Evolutionary conservation across 2,329 filamentous ascomycete genomes (phyloP), one percentile per base, ranked within the genome.

Genomic region (Penicillium sp.): DNA sequence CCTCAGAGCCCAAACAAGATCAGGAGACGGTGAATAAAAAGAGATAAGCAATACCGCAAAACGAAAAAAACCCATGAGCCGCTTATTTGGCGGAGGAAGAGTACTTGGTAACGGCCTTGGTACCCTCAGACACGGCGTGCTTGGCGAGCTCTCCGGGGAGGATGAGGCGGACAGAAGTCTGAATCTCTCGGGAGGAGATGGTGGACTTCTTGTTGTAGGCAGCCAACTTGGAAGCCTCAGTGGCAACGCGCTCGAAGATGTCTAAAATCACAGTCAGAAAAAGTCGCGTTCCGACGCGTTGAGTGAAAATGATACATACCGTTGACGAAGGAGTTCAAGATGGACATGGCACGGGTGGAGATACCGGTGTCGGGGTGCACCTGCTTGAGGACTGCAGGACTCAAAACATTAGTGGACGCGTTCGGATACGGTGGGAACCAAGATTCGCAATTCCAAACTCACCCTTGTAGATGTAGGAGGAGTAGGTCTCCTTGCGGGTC

Each of bases 191-290:
- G 65, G 94, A 97, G 49, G 93, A 97, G 80, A 99, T 99, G 75
- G 94, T 99, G 47, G 93, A 97, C 85, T 99, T 99, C 89, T 97
- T 99, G 88, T 99, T 99, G 85, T 99, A 99, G 61, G 94, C 94
- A 67, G 94, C 94, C 58, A 99, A 88, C 88, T 99, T 99, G 75
- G 90, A 96, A 47, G 94, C 94, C 81, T 99, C 94, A 54, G 94
- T 96, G 63, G 94, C 94, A 67, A 99, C 93, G 69, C 94, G 92
- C 87, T 99, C 94, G 77, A 99, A 99, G 76, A 99, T 99, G 72
- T 99, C 91, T 94, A 57, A 10, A 10, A 49, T 36, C 39, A 16
- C 18, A 36, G 12, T 42, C 26, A 24, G 8, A 45, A 33, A 45
- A 33, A 39, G 21, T 12, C 49, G 42, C 44, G 45, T 13, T n/a